These are phyloP conservation scores for Stachybotrys chartarum DNA, from an alignment of 2,329 filamentous ascomycete genomes.

Conservation along the genomic window DNA sequence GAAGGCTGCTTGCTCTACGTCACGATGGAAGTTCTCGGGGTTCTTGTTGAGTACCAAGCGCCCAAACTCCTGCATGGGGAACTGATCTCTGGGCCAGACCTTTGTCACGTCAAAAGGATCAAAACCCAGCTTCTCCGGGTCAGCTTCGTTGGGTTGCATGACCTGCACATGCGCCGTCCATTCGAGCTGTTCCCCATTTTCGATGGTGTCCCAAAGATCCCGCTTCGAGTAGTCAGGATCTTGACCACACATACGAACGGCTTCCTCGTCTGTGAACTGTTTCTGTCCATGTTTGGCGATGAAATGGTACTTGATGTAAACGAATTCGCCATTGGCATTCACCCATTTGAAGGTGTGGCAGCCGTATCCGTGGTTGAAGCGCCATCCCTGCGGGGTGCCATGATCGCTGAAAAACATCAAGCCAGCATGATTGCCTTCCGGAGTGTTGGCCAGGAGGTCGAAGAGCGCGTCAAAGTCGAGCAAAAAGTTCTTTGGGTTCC, in stretches of 20 bases:
- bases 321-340: conserved; percentile 56
- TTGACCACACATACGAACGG: conserved; percentile 40
- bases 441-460: conserved; percentile 39
- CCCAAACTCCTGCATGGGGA: conserved; percentile 53
- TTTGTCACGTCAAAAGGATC: conserved; percentile 64
- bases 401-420: conserved; percentile 61
- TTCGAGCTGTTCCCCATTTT: conserved; percentile 49
- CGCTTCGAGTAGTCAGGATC: conserved; percentile 56
- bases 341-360: conserved; percentile 60
- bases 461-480: conserved; percentile 40
- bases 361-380: conserved; percentile 61
- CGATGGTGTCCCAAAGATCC: conserved; percentile 57
- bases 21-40: conserved; percentile 58
- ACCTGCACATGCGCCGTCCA: conserved; percentile 60
- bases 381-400: conserved; percentile 56
- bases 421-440: conserved; percentile 45
- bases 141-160: conserved; percentile 52
- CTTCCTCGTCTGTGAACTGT: conserved; percentile 51
- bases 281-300: conserved; percentile 56
- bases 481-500: conserved; percentile 40
- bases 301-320: conserved; percentile 58
- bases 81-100: conserved; percentile 56
- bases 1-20: conserved; percentile 58
- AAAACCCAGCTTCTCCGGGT: conserved; percentile 43
- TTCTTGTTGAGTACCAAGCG: conserved; percentile 58